phyloP scores from a whole-genome alignment of 495 filamentous ascomycete genomes.

The Margaritispora aquatica region DNA sequence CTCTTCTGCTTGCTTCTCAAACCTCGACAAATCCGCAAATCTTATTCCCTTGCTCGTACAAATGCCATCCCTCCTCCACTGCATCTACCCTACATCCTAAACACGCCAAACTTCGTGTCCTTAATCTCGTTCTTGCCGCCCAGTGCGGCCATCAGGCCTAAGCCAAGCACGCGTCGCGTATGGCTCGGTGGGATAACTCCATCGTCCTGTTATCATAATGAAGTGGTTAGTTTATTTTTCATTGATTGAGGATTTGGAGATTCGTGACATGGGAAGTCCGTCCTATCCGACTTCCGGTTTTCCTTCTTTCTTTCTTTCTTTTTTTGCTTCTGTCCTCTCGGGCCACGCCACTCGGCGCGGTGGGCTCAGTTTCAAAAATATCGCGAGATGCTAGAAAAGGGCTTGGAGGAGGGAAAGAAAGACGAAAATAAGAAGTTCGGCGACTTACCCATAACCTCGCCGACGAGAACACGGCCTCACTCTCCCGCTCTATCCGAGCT shows the following conservation, averaged over 20 bases:
- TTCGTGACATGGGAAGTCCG: too few relatives aligned
- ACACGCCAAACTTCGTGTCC: constrained; percentile 84
- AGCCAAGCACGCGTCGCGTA: constrained; percentile 74
- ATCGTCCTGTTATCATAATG: constrained; percentile 54
- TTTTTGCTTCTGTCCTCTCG: not conserved
- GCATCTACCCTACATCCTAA: constrained; percentile 69
- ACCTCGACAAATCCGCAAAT: too few relatives aligned
- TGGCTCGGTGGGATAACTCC: constrained; percentile 88
- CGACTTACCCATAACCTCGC: constrained; percentile 78
- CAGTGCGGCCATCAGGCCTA: constrained; percentile 74
- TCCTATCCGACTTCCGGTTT: too few relatives aligned
- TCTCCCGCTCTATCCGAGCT: constrained; percentile 83
- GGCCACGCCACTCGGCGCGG: not conserved
- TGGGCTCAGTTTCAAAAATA: too few relatives aligned
- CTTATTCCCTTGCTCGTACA: too few relatives aligned
- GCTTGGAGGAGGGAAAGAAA: not conserved
- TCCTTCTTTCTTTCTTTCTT: too few relatives aligned
- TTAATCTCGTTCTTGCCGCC: constrained; percentile 57
- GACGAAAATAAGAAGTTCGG: not conserved
- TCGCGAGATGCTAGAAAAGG: too few relatives aligned
- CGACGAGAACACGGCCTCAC: constrained; percentile 78
- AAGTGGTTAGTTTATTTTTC: too few relatives aligned
- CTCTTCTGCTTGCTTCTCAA: not conserved
- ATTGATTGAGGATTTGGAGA: too few relatives aligned
- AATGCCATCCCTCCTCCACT: not conserved